Evolutionary conservation across 2,329 filamentous ascomycete species (phyloP).

Genomic region (Knufia fluminis): DNA sequence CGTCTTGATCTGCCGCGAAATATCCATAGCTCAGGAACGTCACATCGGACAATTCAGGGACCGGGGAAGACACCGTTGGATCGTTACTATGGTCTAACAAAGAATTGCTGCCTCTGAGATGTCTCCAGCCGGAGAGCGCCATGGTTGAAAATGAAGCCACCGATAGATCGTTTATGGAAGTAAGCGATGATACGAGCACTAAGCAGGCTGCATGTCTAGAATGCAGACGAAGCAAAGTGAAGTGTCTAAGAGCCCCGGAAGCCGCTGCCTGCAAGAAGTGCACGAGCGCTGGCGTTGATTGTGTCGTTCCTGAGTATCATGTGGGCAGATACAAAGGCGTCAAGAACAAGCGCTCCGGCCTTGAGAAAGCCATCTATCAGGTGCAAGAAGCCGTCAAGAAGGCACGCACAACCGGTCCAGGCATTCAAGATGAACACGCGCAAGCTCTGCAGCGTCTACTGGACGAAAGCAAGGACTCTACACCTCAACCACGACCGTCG

Average conservation of each 20-base stretch:
- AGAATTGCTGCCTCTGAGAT: background rate
- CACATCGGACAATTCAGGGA: too few species aligned
- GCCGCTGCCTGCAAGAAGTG: constrained; percentile 53
- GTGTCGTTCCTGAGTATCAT: constrained; percentile 62
- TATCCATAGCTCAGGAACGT: too few species aligned
- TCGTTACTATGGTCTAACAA: background rate
- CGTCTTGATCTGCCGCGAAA: too few species aligned
- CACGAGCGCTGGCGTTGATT: constrained; percentile 49
- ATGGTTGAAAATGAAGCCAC: constrained; percentile 2
- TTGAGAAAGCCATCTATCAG: constrained; percentile 65
- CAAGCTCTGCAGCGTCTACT: constrained; percentile 44
- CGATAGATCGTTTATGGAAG: background rate
- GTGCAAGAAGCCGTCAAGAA: constrained; percentile 61
- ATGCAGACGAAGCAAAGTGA: constrained; percentile 59
- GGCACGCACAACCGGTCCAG: constrained; percentile 38
- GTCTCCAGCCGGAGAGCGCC: background rate
- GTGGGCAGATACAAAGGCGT: constrained; percentile 66
- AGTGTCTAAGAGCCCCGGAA: constrained; percentile 50
- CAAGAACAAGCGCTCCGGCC: constrained; percentile 66
- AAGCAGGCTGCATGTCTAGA: constrained; percentile 42
- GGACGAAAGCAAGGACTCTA: constrained; percentile 34
- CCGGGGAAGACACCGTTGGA: background rate
- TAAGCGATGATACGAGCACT: constrained; percentile 9
- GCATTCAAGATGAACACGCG: constrained; percentile 36
- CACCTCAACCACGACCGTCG: background rate